Percentiles rank a stretch among this genome's conserved stretches.
Evolutionary conservation across 176 grass and related monocot species (phyloP).

Genomic region (Eleusine indica): DNA sequence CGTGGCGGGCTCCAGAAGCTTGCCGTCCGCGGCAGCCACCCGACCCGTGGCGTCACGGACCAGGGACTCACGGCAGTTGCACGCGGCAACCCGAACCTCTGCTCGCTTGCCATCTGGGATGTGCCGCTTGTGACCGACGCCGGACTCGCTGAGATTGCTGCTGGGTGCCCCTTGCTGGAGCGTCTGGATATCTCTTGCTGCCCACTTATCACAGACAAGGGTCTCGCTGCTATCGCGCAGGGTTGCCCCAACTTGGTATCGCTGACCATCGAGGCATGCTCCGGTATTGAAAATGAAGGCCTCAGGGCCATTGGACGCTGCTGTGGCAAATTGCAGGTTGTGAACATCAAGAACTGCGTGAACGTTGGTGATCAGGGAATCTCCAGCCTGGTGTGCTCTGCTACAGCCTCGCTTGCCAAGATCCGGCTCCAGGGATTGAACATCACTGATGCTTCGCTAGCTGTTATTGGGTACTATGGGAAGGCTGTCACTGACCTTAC

Average conservation of each 20-base stretch:
- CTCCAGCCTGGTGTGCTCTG: constrained; percentile 66
- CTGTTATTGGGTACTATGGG: constrained; percentile 84
- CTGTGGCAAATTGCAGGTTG: constrained; percentile 63
- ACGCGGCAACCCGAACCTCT: constrained; percentile 61
- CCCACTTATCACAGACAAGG: constrained; percentile 82
- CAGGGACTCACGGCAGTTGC: constrained; percentile 67
- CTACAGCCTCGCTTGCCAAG: constrained; percentile 61
- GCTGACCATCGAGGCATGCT: constrained; percentile 67
- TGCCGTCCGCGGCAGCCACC: constrained; percentile 66
- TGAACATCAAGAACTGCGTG: constrained; percentile 77
- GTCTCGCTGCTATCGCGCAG: constrained; percentile 57
- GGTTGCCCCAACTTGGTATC: constrained; percentile 79
- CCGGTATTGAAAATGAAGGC: constrained; percentile 57
- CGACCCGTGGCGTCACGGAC: constrained; percentile 70
- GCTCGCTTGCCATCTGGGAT: constrained; percentile 69
- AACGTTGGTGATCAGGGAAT: constrained; percentile 73
- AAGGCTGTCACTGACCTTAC: constrained; percentile 72
- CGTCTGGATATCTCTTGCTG: constrained; percentile 71
- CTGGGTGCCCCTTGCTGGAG: constrained; percentile 72
- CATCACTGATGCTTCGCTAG: constrained; percentile 81
- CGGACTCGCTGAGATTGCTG: constrained; percentile 66
- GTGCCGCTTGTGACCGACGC: constrained; percentile 66
- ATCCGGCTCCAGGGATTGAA: constrained; percentile 79
- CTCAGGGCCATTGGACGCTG: constrained; percentile 62
- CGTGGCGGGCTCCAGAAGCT: constrained; percentile 78